Evolutionary conservation across 75 land plant genomes (phyloP).

Genomic region (Isoetes taiwanensis): DNA sequence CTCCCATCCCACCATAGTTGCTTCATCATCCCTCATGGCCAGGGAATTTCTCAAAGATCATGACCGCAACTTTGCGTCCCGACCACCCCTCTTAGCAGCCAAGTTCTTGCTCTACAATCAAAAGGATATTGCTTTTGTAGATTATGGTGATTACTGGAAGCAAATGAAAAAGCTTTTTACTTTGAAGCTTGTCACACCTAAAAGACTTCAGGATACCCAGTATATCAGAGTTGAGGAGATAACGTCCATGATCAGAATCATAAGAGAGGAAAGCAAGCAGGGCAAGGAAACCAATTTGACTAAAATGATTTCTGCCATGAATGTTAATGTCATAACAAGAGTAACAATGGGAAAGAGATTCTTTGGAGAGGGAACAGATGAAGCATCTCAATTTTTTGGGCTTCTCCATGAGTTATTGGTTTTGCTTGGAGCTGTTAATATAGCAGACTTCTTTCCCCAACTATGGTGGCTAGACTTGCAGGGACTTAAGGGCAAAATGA

Average conservation of each 20-base stretch:
- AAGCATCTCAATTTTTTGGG: neutral
- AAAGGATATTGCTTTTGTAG: neutral
- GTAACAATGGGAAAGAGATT: neutral
- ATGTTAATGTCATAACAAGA: neutral
- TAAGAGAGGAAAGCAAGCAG: neutral
- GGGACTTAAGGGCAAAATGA: neutral
- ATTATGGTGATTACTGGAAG: neutral
- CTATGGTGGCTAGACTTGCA: neutral
- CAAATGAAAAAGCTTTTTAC: neutral
- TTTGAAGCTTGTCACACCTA: neutral
- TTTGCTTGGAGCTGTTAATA: neutral
- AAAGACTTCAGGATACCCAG: neutral
- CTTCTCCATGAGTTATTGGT: neutral
- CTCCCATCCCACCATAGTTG: neutral
- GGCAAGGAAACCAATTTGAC: neutral
- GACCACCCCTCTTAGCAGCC: neutral
- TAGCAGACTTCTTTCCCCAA: neutral
- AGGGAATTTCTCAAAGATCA: slow-evolving; percentile 2
- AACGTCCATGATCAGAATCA: neutral
- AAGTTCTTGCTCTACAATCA: neutral
- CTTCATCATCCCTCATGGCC: neutral
- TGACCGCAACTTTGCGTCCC: neutral
- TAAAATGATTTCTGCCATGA: neutral
- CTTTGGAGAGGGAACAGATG: neutral
- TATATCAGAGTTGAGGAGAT: neutral